Evolutionary conservation across 1,284 basidiomycete genomes (phyloP).

Genomic region (Xanthoconium separans): DNA sequence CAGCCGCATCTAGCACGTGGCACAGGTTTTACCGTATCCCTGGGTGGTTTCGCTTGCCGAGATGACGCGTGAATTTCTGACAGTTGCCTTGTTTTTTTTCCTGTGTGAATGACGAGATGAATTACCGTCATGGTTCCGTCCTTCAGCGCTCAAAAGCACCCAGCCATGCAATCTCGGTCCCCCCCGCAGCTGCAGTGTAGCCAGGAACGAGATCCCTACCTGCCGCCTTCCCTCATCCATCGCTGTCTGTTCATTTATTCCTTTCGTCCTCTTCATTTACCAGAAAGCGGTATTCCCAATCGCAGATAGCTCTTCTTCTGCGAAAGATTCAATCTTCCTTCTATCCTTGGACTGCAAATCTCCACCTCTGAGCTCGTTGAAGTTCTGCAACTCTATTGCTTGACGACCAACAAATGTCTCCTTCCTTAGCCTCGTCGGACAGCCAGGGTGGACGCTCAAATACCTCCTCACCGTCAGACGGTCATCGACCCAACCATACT

Average conservation of each 20-base stretch:
- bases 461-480: slow-evolving; percentile 14
- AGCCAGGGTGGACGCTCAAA: slow-evolving; percentile 21
- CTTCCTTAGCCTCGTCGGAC: slow-evolving; percentile 24
- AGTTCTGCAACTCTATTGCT: slow-evolving; percentile 24
- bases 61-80: slow-evolving; percentile 25
- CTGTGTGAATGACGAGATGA: slow-evolving; percentile 29
- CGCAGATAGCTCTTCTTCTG: slow-evolving; percentile 11
- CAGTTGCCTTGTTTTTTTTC: slow-evolving; percentile 18
- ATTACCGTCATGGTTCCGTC: slow-evolving; percentile 23
- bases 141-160: slow-evolving; percentile 27
- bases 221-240: slow-evolving; percentile 23
- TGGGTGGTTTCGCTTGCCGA: slow-evolving; percentile 15
- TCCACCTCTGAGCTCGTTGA: slow-evolving; percentile 8
- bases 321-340: slow-evolving; percentile 17
- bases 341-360: slow-evolving; percentile 34
- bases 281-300: slow-evolving; percentile 22
- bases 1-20: slow-evolving; percentile 23
- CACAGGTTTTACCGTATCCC: slow-evolving; percentile 4
- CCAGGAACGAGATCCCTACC: slow-evolving; percentile 20
- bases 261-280: slow-evolving; percentile 16
- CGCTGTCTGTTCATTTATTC: slow-evolving; percentile 1
- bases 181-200: not conserved
- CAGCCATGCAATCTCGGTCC: not conserved
- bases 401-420: slow-evolving; percentile 37
- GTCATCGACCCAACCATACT: not conserved